Percentiles rank a stretch among this genome's conserved stretches.
phyloP scores from a whole-genome alignment of 164 flowering plant genomes.

The Santalum album region DNA sequence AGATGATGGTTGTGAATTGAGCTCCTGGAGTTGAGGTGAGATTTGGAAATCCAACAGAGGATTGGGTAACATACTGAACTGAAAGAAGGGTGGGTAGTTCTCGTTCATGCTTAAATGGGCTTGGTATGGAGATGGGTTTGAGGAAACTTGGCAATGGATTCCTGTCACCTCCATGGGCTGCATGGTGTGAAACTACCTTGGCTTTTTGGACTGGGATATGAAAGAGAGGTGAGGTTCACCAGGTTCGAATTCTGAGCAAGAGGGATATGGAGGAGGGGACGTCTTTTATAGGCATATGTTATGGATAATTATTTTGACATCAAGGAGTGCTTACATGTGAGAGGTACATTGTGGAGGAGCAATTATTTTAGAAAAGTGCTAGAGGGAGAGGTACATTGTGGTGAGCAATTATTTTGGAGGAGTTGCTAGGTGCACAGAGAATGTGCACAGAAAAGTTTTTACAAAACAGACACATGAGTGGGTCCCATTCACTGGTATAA shows the following conservation, averaged over 20 bases:
- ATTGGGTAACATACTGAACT: conserved; percentile 15
- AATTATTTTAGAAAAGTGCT: background rate
- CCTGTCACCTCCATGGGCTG: background rate
- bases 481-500: too few relatives aligned
- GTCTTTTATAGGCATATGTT: background rate
- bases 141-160: background rate
- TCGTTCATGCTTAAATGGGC: background rate
- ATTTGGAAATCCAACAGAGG: conserved; percentile 23
- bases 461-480: too few relatives aligned
- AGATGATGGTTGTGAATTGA: conserved; percentile 30
- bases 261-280: background rate
- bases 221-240: background rate
- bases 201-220: background rate
- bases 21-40: conserved; percentile 34
- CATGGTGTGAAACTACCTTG: background rate
- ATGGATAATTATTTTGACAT: background rate
- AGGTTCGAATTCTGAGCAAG: background rate
- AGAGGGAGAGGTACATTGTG: background rate
- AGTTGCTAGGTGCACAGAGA: too few relatives aligned
- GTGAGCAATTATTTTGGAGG: too few relatives aligned
- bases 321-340: background rate
- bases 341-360: background rate
- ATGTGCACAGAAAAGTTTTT: too few relatives aligned
- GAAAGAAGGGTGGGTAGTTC: conserved; percentile 17
- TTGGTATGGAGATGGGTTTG: background rate